Base-by-base conservation (phyloP, 1,284 basidiomycete species). In the Ganoderma sinense region DNA sequence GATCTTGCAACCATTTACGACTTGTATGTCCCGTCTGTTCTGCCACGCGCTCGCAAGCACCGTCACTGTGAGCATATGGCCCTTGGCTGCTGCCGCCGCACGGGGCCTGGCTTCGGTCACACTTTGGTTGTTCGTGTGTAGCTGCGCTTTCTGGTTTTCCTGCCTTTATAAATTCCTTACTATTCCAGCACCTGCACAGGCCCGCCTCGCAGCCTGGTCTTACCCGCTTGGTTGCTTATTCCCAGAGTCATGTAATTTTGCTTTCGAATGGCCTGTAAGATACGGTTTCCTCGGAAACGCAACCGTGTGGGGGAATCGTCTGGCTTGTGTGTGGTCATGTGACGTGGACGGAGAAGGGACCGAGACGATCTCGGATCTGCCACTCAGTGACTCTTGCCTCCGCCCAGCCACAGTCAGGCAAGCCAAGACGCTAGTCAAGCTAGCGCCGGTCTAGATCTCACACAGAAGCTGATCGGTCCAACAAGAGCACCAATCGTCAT, bases 1-100 rank as follows among this genome's bases (percentile, higher is more conserved):
- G 77, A 79, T 77, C 74, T 77, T 79, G 78, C 77, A 77, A 74
- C 75, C 77, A 78, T 78, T 78, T 79, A 76, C 76, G 77, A 79
- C 79, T 77, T 74, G 74, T 76, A 78, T 75, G 76, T 73, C 74
- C 69, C 68, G 53, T 31, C 53, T 31, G 31, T 56, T 56, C 29
- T 66, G 72, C 56, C 68, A 23, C 58, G 71, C 64, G 51, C 61
- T 62, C 68, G 68, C 65, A 69, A 68, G 59, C 62, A 40, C 68
- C 68, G 62, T 69, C 71, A 68, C 61, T 67, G 69, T 70, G 69
- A 72, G 70, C 67, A 66, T 64, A 62, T 71, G 73, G 73, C 61
- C 58, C 63, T 61, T 73, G 73, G 73, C 59, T 48, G 70, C 67
- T 41, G 53, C 18, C 36, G 43, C 53, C 23, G 40, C 65, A 63